Evolutionary conservation across 495 filamentous ascomycete genomes (phyloP), one percentile per base, ranked within the genome.

Genomic region (Letharia columbiana): DNA sequence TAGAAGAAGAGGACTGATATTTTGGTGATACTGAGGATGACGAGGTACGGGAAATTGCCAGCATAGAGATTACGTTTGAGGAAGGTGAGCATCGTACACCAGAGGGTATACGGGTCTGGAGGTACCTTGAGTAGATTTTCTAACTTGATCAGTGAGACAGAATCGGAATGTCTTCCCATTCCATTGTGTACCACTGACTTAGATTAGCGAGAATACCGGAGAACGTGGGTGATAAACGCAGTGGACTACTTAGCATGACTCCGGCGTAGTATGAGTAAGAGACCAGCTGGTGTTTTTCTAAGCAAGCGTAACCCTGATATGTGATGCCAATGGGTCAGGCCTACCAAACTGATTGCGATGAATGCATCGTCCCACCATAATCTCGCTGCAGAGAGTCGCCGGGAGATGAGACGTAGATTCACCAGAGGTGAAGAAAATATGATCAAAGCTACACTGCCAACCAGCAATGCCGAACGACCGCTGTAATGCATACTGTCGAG

Each of bases 1-100:
- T 64, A 64, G 62, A 64, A 64, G 31, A 64, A 37, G 1, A 64
- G 52, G 23, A 64, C 58, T 23, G 62, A 64, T 39, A 31, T 58
- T 58, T 58, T 64, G 3, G 56, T 64, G 10, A 44, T 58, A 5
- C 49, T 58, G 49, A 64, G 37, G 12, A 33, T 54, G 41, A 58
- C 1, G n/a, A 56, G 62, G 40, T 64, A 64, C 8, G 20, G 44
- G 23, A 64, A 44, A 39, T 58, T 31, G 40, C 50, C 56, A 20
- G 23, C 40, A 37, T 64, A 64, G 3, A 64, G 3, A 64, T 12
- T 0, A 33, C 37, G 52, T 64, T 17, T 57, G 49, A 57, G n/a
- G 52, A 37, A 10, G 17, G 31, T 64, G 15, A 64, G 40, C 17
- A 58, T 58, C 2, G 28, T 35, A 61, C 20, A 28, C 7, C 41